Conservation (phyloP, 1,139 yeast species). For the Debaryomyces robertsiae region DNA sequence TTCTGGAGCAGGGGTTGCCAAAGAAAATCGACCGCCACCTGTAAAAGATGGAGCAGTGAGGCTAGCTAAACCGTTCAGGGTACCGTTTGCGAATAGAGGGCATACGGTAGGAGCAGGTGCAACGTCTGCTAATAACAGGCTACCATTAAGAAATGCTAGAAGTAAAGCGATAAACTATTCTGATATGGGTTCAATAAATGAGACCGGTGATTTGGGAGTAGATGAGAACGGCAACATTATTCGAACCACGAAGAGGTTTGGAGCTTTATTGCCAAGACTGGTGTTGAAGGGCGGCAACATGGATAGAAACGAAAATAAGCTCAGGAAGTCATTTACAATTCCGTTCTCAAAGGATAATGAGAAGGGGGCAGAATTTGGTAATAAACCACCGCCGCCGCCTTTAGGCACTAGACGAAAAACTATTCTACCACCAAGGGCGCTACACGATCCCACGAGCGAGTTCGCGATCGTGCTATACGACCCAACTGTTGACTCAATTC, state of each 20-base stretch:
- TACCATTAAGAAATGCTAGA: constrained; percentile 31
- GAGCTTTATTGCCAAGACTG: constrained; percentile 55
- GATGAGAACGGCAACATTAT: constrained; percentile 32
- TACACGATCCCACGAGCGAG: constrained; percentile 92
- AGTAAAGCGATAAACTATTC: constrained; percentile 33
- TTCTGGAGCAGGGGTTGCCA: constrained; percentile 49
- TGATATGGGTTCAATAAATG: constrained; percentile 21
- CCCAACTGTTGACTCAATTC: constrained; percentile 81
- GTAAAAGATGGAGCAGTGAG: constrained; percentile 39
- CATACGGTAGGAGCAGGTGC: constrained; percentile 18
- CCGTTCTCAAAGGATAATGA: constrained; percentile 48
- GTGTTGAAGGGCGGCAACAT: constrained; percentile 33
- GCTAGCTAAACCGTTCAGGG: constrained; percentile 43
- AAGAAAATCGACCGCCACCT: constrained; percentile 42
- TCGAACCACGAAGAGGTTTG: constrained; percentile 34
- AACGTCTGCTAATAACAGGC: constrained; percentile 18
- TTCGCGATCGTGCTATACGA: constrained; percentile 94
- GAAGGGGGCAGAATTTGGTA: constrained; percentile 23
- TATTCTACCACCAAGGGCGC: constrained; percentile 78
- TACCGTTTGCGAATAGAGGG: constrained; percentile 39
- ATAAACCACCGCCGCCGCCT: constrained; percentile 64
- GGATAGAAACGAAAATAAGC: constrained; percentile 35
- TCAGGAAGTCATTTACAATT: constrained; percentile 47
- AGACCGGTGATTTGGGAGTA: constrained; percentile 21
- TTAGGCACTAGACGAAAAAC: constrained; percentile 77